Evolutionary conservation across 352 stramenopile genomes (phyloP).

Genomic region (Phytophthora chlamydospora): DNA sequence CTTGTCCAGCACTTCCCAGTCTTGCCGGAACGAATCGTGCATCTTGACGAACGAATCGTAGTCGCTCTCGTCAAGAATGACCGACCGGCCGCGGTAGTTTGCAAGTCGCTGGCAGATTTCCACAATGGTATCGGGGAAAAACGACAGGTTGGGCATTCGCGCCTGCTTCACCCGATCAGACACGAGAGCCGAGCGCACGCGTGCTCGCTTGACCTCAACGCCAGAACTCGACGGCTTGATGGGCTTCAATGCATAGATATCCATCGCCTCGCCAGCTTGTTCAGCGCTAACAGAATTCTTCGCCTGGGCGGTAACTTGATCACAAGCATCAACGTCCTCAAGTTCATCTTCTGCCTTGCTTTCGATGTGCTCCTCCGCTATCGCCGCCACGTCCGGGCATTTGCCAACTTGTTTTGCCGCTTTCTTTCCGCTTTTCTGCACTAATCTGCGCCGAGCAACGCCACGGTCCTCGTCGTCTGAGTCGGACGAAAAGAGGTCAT

Average conservation of each 20-base stretch:
- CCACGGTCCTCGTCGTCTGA: slow-evolving; percentile 22
- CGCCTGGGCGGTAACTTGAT: slow-evolving; percentile 1
- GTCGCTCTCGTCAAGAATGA: slow-evolving; percentile 70
- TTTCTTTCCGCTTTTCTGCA: slow-evolving; percentile 16
- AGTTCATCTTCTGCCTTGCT: too few species aligned
- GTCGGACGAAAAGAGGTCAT: slow-evolving; percentile 35
- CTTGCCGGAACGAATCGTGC: slow-evolving; percentile 49
- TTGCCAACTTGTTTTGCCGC: slow-evolving; percentile 5
- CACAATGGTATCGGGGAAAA: slow-evolving; percentile 48
- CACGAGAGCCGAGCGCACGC: slow-evolving; percentile 42
- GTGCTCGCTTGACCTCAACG: slow-evolving; percentile 49
- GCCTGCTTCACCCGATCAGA: slow-evolving; percentile 43
- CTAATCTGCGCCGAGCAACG: slow-evolving; percentile 1
- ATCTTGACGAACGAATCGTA: slow-evolving; percentile 59
- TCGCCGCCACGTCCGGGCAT: neutral
- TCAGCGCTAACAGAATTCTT: slow-evolving; percentile 3
- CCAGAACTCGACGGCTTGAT: slow-evolving; percentile 26
- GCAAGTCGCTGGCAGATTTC: slow-evolving; percentile 65
- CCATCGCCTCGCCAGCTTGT: neutral
- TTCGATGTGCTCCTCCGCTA: too few species aligned
- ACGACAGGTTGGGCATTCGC: slow-evolving; percentile 55
- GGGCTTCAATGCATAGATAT: slow-evolving; percentile 27
- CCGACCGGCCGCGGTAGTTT: slow-evolving; percentile 52
- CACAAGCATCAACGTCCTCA: neutral
- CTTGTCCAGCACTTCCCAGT: slow-evolving; percentile 80